phyloP scores from a whole-genome alignment of 345 rosid species.

The Psidium friedrichsthalianum region DNA sequence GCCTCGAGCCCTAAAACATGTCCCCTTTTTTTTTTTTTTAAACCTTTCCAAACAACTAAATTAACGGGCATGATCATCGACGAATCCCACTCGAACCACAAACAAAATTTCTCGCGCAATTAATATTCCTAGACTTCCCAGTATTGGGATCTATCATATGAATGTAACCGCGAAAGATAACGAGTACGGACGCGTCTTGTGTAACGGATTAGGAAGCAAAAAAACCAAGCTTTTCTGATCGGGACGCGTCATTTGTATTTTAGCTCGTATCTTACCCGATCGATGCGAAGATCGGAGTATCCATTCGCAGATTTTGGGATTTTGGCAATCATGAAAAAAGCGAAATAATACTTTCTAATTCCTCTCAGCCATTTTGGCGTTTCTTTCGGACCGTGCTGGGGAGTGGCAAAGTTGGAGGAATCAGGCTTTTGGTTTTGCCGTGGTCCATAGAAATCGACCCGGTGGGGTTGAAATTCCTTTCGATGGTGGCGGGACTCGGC shows the following conservation, averaged over 20 bases:
- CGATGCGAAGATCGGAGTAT: background rate
- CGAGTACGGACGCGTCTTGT: fast-evolving
- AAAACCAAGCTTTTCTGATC: fast-evolving
- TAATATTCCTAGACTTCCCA: background rate
- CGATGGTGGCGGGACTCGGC: background rate
- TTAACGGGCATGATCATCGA: background rate
- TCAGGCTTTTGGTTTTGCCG: background rate
- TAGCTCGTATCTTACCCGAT: fast-evolving
- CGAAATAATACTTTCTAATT: background rate
- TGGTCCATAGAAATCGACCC: background rate
- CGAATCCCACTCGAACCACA: background rate
- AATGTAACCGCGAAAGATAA: background rate
- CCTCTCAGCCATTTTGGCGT: background rate
- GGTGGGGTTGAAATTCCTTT: background rate
- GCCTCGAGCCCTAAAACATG: background rate
- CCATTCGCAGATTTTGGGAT: background rate
- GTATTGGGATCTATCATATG: fast-evolving
- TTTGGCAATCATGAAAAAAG: background rate
- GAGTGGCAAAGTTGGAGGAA: background rate
- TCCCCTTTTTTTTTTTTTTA: too few species aligned
- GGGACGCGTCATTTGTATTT: background rate
- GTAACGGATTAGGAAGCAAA: background rate
- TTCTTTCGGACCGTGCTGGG: background rate
- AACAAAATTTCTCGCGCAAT: background rate
- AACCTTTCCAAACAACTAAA: too few species aligned